Conservation (phyloP, 257 asterid species). For the Prunella vulgaris region DNA sequence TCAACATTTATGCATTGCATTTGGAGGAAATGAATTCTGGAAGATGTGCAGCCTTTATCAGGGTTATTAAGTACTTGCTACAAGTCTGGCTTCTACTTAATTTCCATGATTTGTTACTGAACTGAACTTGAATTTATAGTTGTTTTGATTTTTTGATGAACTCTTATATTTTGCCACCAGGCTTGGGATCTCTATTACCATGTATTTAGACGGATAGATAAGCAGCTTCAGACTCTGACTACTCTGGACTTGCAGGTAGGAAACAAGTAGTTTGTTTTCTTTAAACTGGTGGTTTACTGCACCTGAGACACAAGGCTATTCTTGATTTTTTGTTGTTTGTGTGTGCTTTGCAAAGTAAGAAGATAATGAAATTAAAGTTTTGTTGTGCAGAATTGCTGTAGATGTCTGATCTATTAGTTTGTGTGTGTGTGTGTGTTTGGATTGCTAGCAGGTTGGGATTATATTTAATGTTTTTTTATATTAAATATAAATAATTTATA, state of each 20-base stretch:
- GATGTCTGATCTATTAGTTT: too few relatives aligned
- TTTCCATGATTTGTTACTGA: constrained; percentile 7
- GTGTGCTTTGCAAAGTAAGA: not conserved
- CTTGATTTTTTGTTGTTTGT: not conserved
- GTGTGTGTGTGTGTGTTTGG: not conserved
- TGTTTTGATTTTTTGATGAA: constrained; percentile 15
- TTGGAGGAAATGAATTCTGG: not conserved
- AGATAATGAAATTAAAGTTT: not conserved
- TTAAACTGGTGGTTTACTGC: constrained; percentile 15
- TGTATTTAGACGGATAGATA: constrained; percentile 91
- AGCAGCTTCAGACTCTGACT: constrained; percentile 91
- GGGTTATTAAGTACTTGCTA: constrained; percentile 8
- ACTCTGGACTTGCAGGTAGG: constrained; percentile 96
- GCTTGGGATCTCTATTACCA: constrained; percentile 99
- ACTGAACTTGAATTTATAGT: constrained; percentile 13
- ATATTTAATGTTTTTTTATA: too few relatives aligned
- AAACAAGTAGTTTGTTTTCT: constrained; percentile 6
- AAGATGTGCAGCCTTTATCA: not conserved
- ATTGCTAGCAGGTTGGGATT: too few relatives aligned
- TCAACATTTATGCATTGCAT: not conserved
- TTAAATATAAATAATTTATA: too few relatives aligned
- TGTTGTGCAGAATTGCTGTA: not conserved
- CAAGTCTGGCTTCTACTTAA: not conserved
- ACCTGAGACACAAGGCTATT: not conserved
- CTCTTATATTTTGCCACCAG: constrained; percentile 33